Evolutionary conservation across 768 basidiomycete species (phyloP).

Genomic region (Tylopilus plumbeoviolaceoides): DNA sequence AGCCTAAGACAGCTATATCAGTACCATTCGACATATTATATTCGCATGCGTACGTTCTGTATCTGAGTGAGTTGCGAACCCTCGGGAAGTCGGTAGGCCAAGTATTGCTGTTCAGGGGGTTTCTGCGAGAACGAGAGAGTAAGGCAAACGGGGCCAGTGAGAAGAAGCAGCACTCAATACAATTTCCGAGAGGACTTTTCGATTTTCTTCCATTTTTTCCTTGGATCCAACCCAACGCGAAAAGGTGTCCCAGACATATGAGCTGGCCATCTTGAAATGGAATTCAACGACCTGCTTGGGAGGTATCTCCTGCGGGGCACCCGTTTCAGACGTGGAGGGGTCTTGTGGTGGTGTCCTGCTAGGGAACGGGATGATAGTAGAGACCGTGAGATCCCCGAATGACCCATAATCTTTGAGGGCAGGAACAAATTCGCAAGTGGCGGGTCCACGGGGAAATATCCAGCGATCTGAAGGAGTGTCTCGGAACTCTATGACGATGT

Average conservation of each 20-base stretch:
- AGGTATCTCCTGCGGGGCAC: conserved; percentile 5
- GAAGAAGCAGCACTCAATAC: conserved; percentile 30
- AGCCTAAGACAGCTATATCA: conserved; percentile 32
- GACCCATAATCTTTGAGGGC: conserved; percentile 9
- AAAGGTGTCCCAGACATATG: conserved; percentile 54
- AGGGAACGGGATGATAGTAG: conserved; percentile 44
- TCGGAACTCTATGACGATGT: conserved; percentile 68
- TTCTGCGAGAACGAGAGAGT: conserved; percentile 30
- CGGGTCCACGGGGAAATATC: conserved; percentile 60
- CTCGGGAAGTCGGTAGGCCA: conserved; percentile 55
- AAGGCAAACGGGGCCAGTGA: not conserved
- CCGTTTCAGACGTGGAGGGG: conserved; percentile 11
- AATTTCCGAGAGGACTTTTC: conserved; percentile 39
- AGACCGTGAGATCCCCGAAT: conserved; percentile 37
- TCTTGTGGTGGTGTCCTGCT: conserved; percentile 13
- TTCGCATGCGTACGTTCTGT: conserved; percentile 44
- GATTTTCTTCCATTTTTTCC: conserved; percentile 49
- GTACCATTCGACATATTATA: not conserved
- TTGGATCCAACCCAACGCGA: conserved; percentile 58
- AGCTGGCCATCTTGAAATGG: conserved; percentile 44
- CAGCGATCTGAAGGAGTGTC: conserved; percentile 62
- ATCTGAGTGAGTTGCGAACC: conserved; percentile 57
- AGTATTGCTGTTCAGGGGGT: conserved; percentile 43
- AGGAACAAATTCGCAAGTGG: conserved; percentile 43
- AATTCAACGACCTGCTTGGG: conserved; percentile 40